These are phyloP conservation scores for Candida railenensis DNA, from an alignment of 805 yeast genomes.

Conservation along the genomic window DNA sequence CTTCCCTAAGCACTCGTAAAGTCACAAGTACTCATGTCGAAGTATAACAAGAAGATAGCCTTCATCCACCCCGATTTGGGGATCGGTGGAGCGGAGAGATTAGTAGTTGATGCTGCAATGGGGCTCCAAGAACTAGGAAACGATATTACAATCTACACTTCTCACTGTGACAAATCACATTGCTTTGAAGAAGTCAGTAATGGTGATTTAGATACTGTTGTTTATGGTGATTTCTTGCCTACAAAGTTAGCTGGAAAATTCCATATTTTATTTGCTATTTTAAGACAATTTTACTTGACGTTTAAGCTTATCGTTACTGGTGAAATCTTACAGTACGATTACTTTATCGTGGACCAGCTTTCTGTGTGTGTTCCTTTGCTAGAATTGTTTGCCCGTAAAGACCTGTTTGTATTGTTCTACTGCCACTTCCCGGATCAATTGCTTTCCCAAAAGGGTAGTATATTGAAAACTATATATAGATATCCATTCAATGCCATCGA, in stretches of 20 bases:
- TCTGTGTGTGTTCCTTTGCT: conserved; percentile 80
- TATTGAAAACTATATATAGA: conserved; percentile 66
- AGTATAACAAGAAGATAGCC: conserved; percentile 52
- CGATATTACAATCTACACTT: conserved; percentile 71
- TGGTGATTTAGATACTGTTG: conserved; percentile 59
- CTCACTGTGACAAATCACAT: conserved; percentile 84
- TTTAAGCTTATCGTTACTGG: conserved; percentile 46
- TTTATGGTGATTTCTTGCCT: conserved; percentile 84
- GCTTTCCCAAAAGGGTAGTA: conserved; percentile 55
- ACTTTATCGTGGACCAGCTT: conserved; percentile 83
- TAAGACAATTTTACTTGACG: conserved; percentile 75
- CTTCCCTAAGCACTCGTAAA: too few species aligned
- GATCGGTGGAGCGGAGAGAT: conserved; percentile 95
- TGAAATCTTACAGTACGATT: conserved; percentile 55
- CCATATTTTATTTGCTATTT: conserved; percentile 76
- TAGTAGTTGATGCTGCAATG: conserved; percentile 94
- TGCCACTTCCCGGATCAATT: conserved; percentile 96
- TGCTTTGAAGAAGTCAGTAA: conserved; percentile 86
- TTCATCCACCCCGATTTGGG: conserved; percentile 96
- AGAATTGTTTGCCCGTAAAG: conserved; percentile 36
- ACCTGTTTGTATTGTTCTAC: conserved; percentile 69
- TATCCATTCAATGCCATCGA: conserved; percentile 83
- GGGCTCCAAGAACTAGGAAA: conserved; percentile 72
- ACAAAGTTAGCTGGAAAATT: conserved; percentile 63
- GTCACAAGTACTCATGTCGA: too few species aligned